Base-by-base conservation (phyloP, 2,329 filamentous ascomycete genomes). In the Peltaster fructicola region DNA sequence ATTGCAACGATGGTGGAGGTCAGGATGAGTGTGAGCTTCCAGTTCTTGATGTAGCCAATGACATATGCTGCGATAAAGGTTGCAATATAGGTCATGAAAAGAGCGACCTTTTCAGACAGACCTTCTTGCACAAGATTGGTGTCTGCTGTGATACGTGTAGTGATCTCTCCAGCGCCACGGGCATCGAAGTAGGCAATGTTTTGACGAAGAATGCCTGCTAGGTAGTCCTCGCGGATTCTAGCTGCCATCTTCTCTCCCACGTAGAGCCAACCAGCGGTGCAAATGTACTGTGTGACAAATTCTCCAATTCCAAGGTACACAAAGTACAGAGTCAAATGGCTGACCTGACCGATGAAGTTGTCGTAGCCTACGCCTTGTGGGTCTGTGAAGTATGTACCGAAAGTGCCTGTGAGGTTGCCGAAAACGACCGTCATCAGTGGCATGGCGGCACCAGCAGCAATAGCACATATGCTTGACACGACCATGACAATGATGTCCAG, bases 141-240 rank as follows among this genome's bases (percentile, higher is more conserved):
- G 48, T 95, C 85, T 7, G 84, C 75, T 0, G 85, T 95, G 39
- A 93, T 92, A 35, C 84, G 73, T 1, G 84, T 92, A 0, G 84
- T 92, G 32, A 95, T 79, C 52, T 93, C 88, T 30, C 85, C 84
- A 16, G 82, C 77, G 25, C 84, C 85, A 8, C 92, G 64, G 43
- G 88, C 88, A 51, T 95, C 88, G 52, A 90, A 91, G 51, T 80
- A 91, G 22, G 70, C 82, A 47, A 91, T 85, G 47, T 92, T 91
- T 48, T 91, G 82, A 32, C 70, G 69, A 57, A 91, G 58, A 44
- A 82, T 84, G 34, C 77, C 80, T 39, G 73, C 65, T 5, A 98
- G 65, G 41, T 95, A 95, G 38, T 79, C 65, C 45, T 79, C 68
- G 30, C 84, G 70, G 39, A 61, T 53, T 26, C 53, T 55, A 23